Percentiles rank a stretch among this genome's conserved stretches.
phyloP scores from a whole-genome alignment of 345 rosid genomes.

The thale cress (Arabidopsis thaliana) region TAIR10.1 NC_003074.8:18373001-18373500 shows the following conservation, averaged over 20 bases:
- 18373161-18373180: slow-evolving; percentile 27
- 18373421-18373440: no score
- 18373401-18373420: not conserved
- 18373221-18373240: not conserved
- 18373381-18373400: not conserved
- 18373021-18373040: not conserved
- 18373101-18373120: slow-evolving; percentile 69
- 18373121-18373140: not conserved
- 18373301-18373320: no score
- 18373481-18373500: no score
- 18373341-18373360: not conserved
- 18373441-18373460: not conserved
- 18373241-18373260: no score
- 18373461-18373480: not conserved
- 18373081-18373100: slow-evolving; percentile 48
- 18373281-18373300: no score
- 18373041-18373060: slow-evolving; percentile 33
- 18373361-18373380: not conserved
- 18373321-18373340: no score
- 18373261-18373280: no score
- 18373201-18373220: not conserved
- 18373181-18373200: not conserved
- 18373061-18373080: slow-evolving; percentile 15
- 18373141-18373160: not conserved
- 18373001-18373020: not conserved